Percentiles rank a stretch among this genome's conserved stretches.
phyloP scores from a whole-genome alignment of 495 filamentous ascomycete species.

The Penicillium lividum region DNA sequence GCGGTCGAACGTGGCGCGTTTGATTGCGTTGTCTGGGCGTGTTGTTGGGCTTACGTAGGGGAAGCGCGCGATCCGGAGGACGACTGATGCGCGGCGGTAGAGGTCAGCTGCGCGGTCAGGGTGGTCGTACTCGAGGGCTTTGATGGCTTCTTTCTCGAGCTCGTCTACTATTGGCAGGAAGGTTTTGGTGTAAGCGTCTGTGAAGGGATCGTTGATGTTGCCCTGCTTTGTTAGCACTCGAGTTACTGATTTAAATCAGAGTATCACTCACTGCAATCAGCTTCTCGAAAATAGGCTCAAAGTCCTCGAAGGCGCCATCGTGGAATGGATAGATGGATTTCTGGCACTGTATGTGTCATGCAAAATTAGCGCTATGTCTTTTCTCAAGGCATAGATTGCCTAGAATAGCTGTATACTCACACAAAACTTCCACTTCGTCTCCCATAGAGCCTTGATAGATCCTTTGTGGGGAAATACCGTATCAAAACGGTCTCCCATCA shows the following conservation, averaged over 20 bases:
- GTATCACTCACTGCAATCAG: slow-evolving; percentile 54
- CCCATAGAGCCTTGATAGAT: slow-evolving; percentile 74
- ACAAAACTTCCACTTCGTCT: slow-evolving; percentile 75
- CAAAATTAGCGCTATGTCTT: slow-evolving; percentile 10
- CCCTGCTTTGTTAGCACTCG: slow-evolving; percentile 32
- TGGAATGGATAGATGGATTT: slow-evolving; percentile 79
- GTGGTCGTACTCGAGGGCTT: slow-evolving; percentile 44
- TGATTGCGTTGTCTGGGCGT: slow-evolving; percentile 39
- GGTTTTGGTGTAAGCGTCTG: slow-evolving; percentile 60
- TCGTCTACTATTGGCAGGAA: slow-evolving; percentile 60
- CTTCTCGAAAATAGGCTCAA: slow-evolving; percentile 67
- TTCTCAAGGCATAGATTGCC: neutral
- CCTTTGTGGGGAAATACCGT: slow-evolving; percentile 60
- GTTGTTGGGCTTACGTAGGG: slow-evolving; percentile 59
- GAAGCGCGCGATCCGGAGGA: slow-evolving; percentile 75
- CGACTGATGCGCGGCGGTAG: slow-evolving; percentile 68
- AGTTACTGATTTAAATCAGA: neutral
- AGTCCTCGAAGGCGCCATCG: slow-evolving; percentile 69
- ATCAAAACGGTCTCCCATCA: slow-evolving; percentile 40
- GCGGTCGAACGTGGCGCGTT: slow-evolving; percentile 63
- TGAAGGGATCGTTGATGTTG: slow-evolving; percentile 63
- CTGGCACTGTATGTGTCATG: slow-evolving; percentile 45
- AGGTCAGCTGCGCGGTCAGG: slow-evolving; percentile 55
- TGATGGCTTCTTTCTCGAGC: slow-evolving; percentile 52
- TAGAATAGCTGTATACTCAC: slow-evolving; percentile 39